Conservation (phyloP, 2,329 filamentous ascomycete species). For the Dactylellina haptotyla region DNA sequence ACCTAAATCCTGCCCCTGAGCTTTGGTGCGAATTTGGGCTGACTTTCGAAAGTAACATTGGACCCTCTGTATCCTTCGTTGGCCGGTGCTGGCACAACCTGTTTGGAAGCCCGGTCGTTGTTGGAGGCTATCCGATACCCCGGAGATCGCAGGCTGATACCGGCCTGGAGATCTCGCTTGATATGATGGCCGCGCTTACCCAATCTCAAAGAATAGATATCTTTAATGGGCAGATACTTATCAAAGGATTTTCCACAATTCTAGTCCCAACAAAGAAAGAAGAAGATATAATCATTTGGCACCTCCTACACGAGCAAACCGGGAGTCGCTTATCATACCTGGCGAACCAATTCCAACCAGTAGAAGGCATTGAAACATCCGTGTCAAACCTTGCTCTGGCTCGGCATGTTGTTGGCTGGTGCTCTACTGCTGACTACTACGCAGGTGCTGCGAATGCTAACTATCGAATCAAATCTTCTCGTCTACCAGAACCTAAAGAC, state of each 20-base stretch:
- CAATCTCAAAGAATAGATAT: constrained; percentile 1
- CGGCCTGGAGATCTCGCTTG: constrained; percentile 56
- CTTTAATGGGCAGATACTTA: constrained; percentile 47
- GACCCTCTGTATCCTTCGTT: not conserved
- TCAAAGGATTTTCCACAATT: constrained; percentile 56
- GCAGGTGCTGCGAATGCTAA: constrained; percentile 21
- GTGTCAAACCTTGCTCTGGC: not conserved
- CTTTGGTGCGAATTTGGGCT: constrained; percentile 37
- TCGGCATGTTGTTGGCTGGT: constrained; percentile 53
- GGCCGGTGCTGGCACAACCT: constrained; percentile 41
- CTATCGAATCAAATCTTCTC: not conserved
- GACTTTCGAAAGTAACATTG: constrained; percentile 1
- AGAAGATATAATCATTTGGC: constrained; percentile 54
- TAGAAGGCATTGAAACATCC: not conserved
- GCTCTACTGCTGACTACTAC: constrained; percentile 24
- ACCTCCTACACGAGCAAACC: constrained; percentile 43
- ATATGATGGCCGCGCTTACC: constrained; percentile 55
- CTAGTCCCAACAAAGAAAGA: constrained; percentile 35
- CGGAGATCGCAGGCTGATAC: not conserved
- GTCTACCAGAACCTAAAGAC: not conserved
- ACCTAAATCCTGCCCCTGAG: too few species aligned
- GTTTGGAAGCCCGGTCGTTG: constrained; percentile 48
- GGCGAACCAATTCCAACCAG: constrained; percentile 4
- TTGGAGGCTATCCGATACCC: constrained; percentile 45
- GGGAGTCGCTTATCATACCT: constrained; percentile 28